phyloP scores from a whole-genome alignment of 1,139 yeast species.

The Geotrichum aggregatum region DNA sequence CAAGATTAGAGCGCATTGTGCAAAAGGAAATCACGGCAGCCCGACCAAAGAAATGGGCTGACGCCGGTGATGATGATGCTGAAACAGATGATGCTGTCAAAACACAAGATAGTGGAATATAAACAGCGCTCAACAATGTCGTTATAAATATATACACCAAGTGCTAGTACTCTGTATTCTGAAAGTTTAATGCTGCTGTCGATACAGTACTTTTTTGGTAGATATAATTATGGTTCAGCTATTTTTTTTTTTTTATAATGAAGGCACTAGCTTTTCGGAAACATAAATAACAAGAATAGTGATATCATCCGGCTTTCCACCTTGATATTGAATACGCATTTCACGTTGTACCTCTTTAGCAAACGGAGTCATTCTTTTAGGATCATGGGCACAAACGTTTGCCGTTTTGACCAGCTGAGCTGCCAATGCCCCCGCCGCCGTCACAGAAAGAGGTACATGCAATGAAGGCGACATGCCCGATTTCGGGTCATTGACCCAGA shows the following conservation, averaged over 20 bases:
- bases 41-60: neutral
- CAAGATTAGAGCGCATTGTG: conserved; percentile 10
- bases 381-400: conserved; percentile 64
- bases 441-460: conserved; percentile 27
- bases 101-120: neutral
- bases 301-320: conserved; percentile 95
- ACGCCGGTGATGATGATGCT: neutral
- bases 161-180: no score
- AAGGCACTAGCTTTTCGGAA: conserved; percentile 19
- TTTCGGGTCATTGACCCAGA: conserved; percentile 21
- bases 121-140: no score
- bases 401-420: conserved; percentile 64
- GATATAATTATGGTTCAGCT: no score
- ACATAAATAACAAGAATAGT: conserved; percentile 65
- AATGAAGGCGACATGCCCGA: conserved; percentile 20
- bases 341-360: conserved; percentile 65
- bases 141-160: neutral
- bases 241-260: no score
- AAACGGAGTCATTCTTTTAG: conserved; percentile 76
- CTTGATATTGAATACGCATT: conserved; percentile 60
- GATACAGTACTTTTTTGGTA: no score
- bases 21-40: neutral
- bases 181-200: no score
- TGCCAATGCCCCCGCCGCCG: conserved; percentile 43
- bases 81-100: neutral